Percentiles rank a stretch among this genome's conserved stretches.
These are phyloP conservation scores for Aspergillus sp. DNA, from an alignment of 2,329 filamentous ascomycete genomes.

Conservation along the genomic window DNA sequence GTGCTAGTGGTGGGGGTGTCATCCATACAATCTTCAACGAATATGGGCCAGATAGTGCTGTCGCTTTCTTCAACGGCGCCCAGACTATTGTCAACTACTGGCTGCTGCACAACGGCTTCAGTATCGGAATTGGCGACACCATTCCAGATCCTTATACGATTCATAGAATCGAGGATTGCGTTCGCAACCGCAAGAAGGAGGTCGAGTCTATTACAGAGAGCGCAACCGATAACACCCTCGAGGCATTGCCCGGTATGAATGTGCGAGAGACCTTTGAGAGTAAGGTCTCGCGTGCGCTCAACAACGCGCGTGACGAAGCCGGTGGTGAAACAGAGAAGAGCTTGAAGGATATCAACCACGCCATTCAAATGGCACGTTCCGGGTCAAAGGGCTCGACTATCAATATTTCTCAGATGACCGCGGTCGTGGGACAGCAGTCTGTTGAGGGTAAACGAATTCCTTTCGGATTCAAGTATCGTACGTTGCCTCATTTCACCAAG, in stretches of 20 bases:
- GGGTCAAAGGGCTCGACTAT: slow-evolving; percentile 98
- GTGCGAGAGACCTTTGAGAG: slow-evolving; percentile 97
- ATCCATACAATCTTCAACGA: slow-evolving; percentile 96
- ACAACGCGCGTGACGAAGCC: slow-evolving; percentile 91
- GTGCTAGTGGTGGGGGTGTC: slow-evolving; percentile 80
- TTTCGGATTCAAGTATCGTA: slow-evolving; percentile 97
- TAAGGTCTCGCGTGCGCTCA: slow-evolving; percentile 87
- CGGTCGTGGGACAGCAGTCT: slow-evolving; percentile 93
- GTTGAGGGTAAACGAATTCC: slow-evolving; percentile 98
- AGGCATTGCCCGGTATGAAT: slow-evolving; percentile 96
- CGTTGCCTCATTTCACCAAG: slow-evolving; percentile 95
- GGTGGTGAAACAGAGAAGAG: slow-evolving; percentile 86
- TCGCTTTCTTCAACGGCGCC: slow-evolving; percentile 91
- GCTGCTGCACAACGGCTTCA: slow-evolving; percentile 92
- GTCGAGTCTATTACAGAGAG: slow-evolving; percentile 65
- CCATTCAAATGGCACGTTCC: slow-evolving; percentile 89
- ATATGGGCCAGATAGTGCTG: slow-evolving; percentile 72
- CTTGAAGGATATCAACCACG: slow-evolving; percentile 93
- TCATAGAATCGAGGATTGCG: slow-evolving; percentile 69
- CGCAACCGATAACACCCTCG: slow-evolving; percentile 78
- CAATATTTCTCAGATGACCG: slow-evolving; percentile 99
- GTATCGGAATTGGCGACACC: slow-evolving; percentile 96
- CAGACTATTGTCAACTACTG: slow-evolving; percentile 96
- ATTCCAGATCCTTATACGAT: slow-evolving; percentile 84
- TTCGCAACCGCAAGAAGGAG: slow-evolving; percentile 70